Base-by-base conservation (phyloP, 176 grass and related monocot genomes). In the Tuctoria greenei region DNA sequence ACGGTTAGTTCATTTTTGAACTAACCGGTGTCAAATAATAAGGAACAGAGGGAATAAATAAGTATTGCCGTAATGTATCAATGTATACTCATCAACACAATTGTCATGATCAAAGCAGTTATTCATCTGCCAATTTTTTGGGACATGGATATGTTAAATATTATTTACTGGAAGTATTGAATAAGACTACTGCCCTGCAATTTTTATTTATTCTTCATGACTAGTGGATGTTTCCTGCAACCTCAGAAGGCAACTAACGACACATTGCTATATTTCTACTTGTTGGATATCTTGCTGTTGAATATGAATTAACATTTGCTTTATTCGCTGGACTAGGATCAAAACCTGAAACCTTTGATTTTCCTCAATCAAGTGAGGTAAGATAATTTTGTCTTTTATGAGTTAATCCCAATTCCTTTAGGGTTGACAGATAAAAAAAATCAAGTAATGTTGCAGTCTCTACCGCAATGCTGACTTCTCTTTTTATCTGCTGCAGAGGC, bases 341-440 rank as follows among this genome's bases (percentile, higher is more conserved):
- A 21, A 99, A 78, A 74, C 87, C 83, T 43, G 95, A 95, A 61
- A 84, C 87, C 76, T 87, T 78, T 52, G 77, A 81, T 25, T 91
- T 82, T 76, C 85, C 80, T 26, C 85, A 77, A 43, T 88, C 87
- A 55, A 99, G 80, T 62, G 96, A 95, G 92, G 96, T 95, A 87
- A 69, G 49, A 17, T 90, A 26, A 26, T 63, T 61, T 50, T 18
- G 23, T 55, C 72, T 79, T 62, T 9, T 36, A 54, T 63, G 44
- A 66, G 24, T 78, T 67, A 31, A 66, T 54, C 37, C 8, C 8
- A 0, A 23, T 25, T 56, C 54, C 47, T 72, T 77, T 66, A 26
- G 42, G 78, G n/a, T 16, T 55, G 5, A 8, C 10, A 35, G 38
- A 50, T 16, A 8, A 16, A 69, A 15, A 7, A 54, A 50, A 86